Conservation (phyloP, 108 stramenopile genomes). For the Pseudonitzschia pungens region DNA sequence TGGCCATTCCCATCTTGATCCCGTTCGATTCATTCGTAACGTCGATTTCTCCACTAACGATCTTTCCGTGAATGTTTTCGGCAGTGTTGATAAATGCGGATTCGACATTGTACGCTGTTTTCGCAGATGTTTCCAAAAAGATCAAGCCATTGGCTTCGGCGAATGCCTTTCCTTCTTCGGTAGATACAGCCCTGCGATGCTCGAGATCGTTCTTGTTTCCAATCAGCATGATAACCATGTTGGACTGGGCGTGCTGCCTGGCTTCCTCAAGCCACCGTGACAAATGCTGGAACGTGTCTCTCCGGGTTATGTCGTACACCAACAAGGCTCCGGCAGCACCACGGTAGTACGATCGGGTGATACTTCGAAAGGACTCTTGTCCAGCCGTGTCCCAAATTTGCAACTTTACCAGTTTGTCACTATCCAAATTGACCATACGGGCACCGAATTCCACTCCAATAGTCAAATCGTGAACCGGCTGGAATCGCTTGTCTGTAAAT, state of each 20-base stretch:
- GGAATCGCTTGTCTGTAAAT: conserved; percentile 99
- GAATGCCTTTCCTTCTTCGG: conserved; percentile 91
- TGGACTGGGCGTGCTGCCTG: conserved; percentile 92
- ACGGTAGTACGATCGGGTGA: conserved; percentile 99
- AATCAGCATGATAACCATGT: conserved; percentile 99
- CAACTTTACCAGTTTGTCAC: conserved; percentile 84
- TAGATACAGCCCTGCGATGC: conserved; percentile 86
- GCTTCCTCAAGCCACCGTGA: conserved; percentile 99
- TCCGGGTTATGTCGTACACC: conserved; percentile 98
- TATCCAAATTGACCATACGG: conserved; percentile 93
- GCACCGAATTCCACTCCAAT: conserved; percentile 99
- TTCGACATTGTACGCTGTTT: conserved; percentile 98
- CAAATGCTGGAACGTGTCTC: conserved; percentile 98
- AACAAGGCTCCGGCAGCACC: conserved; percentile 98
- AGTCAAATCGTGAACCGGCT: conserved; percentile 98
- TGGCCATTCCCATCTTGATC: conserved; percentile 93
- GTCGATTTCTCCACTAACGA: conserved; percentile 94
- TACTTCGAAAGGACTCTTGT: conserved; percentile 98
- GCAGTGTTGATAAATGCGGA: conserved; percentile 98
- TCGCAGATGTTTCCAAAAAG: conserved; percentile 98
- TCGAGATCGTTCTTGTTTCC: conserved; percentile 97
- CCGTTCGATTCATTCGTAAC: conserved; percentile 94
- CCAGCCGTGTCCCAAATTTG: conserved; percentile 91
- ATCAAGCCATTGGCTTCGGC: conserved; percentile 96
- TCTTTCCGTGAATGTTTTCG: conserved; percentile 96